Conservation (phyloP, 2,329 filamentous ascomycete genomes). For the Fusarium secorum region DNA sequence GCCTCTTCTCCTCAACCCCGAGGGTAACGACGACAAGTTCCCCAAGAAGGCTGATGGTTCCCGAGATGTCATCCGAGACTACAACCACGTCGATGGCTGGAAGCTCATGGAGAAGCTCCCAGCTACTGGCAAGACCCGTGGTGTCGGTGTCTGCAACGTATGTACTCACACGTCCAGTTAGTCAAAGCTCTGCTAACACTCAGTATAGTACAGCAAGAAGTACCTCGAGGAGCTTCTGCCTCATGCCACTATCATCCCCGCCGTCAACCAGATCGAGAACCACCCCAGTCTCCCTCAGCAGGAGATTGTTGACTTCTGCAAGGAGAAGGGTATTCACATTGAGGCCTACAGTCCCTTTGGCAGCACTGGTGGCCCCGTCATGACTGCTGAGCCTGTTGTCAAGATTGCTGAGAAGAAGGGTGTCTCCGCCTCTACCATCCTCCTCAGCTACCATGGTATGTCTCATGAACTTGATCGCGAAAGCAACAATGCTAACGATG, state of each 20-base stretch:
- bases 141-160: constrained; percentile 65
- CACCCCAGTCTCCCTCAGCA: constrained; percentile 75
- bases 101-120: constrained; percentile 75
- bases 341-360: constrained; percentile 76
- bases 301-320: constrained; percentile 74
- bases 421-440: constrained; percentile 66
- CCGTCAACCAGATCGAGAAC: constrained; percentile 78
- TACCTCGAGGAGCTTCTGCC: constrained; percentile 65
- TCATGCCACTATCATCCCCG: constrained; percentile 63
- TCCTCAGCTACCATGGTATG: constrained; percentile 77
- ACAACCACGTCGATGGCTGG: constrained; percentile 80
- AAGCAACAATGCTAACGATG: constrained; percentile 9
- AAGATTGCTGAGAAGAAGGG: constrained; percentile 71
- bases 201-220: constrained; percentile 59
- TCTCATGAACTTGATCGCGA: constrained; percentile 1
- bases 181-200: not conserved
- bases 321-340: constrained; percentile 72
- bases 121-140: constrained; percentile 63
- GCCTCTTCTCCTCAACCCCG: constrained; percentile 81
- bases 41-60: constrained; percentile 77
- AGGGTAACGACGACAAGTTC: constrained; percentile 78
- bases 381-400: constrained; percentile 68
- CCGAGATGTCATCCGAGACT: constrained; percentile 73
- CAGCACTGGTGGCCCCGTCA: constrained; percentile 69
- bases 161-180: not conserved